phyloP scores from a whole-genome alignment of 164 flowering plant species.

The Hamamelis virginiana region DNA sequence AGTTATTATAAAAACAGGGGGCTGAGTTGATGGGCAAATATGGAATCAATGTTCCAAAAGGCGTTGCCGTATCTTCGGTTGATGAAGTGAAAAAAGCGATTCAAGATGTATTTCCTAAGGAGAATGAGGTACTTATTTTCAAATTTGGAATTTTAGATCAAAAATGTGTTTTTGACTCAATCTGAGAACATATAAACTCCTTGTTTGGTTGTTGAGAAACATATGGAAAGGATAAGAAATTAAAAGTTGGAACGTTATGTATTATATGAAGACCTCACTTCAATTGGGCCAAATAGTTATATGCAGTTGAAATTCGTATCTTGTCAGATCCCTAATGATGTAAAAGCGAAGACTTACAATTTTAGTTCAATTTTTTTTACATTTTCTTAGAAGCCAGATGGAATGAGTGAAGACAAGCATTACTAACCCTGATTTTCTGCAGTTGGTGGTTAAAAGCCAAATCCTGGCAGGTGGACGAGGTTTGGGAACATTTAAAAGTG shows the following conservation, averaged over 20 bases:
- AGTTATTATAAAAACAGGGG: conserved; percentile 47
- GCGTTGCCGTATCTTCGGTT: conserved; percentile 65
- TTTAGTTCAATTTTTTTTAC: not conserved
- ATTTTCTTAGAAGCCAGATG: not conserved
- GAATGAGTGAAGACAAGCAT: not conserved
- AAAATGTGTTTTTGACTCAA: too few species aligned
- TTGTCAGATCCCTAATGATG: too few species aligned
- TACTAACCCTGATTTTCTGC: conserved; percentile 23
- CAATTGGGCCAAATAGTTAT: too few species aligned
- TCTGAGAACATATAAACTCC: too few species aligned
- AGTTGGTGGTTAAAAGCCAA: conserved; percentile 98
- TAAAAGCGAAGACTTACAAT: not conserved
- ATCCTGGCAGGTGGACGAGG: conserved; percentile 98
- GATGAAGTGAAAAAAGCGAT: conserved; percentile 71
- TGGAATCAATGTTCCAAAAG: conserved; percentile 93
- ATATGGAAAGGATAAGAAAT: too few species aligned
- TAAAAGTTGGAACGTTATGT: too few species aligned
- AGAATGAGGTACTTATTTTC: conserved; percentile 58
- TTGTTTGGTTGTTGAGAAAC: too few species aligned
- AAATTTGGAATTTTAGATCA: not conserved
- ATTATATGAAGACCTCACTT: not conserved
- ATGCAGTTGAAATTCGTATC: too few species aligned
- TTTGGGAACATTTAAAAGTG: conserved; percentile 85
- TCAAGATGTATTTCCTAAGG: conserved; percentile 55
- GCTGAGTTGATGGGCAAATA: conserved; percentile 90